Percentiles rank a stretch among this genome's conserved stretches.
These are phyloP conservation scores for Beauveria brongniartii DNA, from an alignment of 2,329 filamentous ascomycete species.

Conservation along the genomic window DNA sequence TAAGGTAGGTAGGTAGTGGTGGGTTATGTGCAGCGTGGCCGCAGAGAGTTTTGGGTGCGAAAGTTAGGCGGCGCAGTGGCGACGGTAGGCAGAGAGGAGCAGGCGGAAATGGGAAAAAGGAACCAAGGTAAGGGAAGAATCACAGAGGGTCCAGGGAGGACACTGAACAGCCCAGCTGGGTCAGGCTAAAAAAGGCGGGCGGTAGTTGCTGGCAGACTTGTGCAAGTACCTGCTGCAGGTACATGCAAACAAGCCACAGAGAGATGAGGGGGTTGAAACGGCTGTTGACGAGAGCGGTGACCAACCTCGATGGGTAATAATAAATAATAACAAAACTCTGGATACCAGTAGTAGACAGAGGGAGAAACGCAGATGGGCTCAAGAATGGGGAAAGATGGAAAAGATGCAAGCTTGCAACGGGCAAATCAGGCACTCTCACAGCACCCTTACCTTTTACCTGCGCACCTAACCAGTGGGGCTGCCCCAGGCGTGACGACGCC, in stretches of 20 bases:
- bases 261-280: background rate
- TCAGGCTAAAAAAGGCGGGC: slow-evolving; percentile 19
- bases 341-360: background rate
- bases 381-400: background rate
- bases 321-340: background rate
- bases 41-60: background rate
- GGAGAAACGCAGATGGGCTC: background rate
- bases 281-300: no score
- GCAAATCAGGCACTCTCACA: background rate
- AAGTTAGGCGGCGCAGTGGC: background rate
- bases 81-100: background rate
- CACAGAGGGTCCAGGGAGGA: background rate
- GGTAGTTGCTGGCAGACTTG: slow-evolving; percentile 10
- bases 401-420: slow-evolving; percentile 15
- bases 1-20: background rate
- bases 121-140: background rate
- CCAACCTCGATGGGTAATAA: no score
- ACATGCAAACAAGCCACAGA: background rate
- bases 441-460: background rate
- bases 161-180: slow-evolving; percentile 13
- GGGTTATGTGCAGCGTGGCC: background rate
- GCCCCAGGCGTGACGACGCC: background rate
- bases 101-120: background rate
- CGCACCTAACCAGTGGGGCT: slow-evolving; percentile 9
- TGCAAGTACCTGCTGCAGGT: background rate